These are phyloP conservation scores for Myriosclerotinia duriaeana DNA, from an alignment of 2,329 filamentous ascomycete genomes.

Conservation along the genomic window DNA sequence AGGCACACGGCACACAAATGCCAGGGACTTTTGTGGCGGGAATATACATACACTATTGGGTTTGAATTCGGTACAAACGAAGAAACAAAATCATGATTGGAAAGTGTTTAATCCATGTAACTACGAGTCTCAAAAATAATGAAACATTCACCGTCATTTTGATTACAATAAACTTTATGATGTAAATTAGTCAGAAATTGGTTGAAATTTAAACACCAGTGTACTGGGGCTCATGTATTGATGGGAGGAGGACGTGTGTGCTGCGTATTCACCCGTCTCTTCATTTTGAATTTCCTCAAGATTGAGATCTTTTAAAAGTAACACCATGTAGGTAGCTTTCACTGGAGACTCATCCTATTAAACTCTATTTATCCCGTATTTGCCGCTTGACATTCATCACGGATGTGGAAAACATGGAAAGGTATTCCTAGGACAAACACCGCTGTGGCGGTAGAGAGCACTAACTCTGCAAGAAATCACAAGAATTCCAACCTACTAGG, in stretches of 20 bases:
- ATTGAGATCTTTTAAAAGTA: not conserved
- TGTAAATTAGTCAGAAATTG: not conserved
- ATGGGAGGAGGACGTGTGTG: not conserved
- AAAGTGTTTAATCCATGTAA: not conserved
- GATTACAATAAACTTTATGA: not conserved
- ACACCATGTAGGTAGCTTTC: not conserved
- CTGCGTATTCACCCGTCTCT: not conserved
- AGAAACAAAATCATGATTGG: not conserved
- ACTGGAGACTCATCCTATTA: not conserved
- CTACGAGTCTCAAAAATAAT: not conserved
- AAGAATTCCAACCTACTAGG: no score
- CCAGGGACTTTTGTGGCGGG: not conserved
- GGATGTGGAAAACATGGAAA: no score
- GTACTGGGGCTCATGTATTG: not conserved
- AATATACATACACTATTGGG: not conserved
- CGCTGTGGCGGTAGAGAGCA: no score
- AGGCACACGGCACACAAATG: conserved; percentile 5
- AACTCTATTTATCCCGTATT: not conserved
- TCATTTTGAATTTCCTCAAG: not conserved
- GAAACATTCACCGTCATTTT: not conserved
- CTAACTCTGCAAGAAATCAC: no score
- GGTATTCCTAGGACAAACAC: no score
- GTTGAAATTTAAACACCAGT: not conserved
- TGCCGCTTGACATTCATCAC: not conserved
- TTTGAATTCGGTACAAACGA: not conserved